Evolutionary conservation across 179 eudicot genomes (phyloP).

Genomic region (Gypsophila paniculata): DNA sequence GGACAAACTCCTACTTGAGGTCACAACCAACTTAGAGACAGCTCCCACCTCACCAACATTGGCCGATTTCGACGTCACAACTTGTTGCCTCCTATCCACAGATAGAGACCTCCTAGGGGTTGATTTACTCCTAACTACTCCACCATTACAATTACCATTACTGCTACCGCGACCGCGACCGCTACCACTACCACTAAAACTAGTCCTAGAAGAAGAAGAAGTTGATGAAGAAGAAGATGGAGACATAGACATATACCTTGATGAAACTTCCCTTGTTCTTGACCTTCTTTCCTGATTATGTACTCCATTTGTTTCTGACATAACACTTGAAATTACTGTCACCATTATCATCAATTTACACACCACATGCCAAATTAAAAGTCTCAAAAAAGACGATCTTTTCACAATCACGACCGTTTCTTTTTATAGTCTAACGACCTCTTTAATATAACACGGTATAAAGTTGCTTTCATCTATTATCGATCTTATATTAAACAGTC

Average conservation of each 20-base stretch:
- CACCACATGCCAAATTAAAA: too few species aligned
- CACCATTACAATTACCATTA: background rate
- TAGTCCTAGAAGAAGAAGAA: conserved; percentile 39
- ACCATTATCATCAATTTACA: conserved; percentile 55
- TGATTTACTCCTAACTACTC: conserved; percentile 32
- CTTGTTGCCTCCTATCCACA: too few species aligned
- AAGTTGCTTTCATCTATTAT: too few species aligned
- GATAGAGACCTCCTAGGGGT: conserved; percentile 75
- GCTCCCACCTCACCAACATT: conserved; percentile 59
- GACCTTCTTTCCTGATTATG: conserved; percentile 32
- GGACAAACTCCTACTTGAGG: conserved; percentile 82
- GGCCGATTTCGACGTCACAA: conserved; percentile 31
- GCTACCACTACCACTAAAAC: conserved; percentile 27
- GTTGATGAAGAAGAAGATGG: conserved; percentile 55
- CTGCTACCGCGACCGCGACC: conserved; percentile 31
- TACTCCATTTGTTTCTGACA: conserved; percentile 36
- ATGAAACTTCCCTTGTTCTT: conserved; percentile 62
- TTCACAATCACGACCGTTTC: too few species aligned
- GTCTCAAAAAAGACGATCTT: too few species aligned
- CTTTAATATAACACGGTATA: too few species aligned
- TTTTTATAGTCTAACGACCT: too few species aligned
- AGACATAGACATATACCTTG: conserved; percentile 82
- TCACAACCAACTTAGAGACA: conserved; percentile 65
- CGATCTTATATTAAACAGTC: too few species aligned
- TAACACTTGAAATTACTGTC: conserved; percentile 55